Evolutionary conservation across 1,284 basidiomycete genomes (phyloP).

Genomic region (Cutaneotrichosporon dermatis): DNA sequence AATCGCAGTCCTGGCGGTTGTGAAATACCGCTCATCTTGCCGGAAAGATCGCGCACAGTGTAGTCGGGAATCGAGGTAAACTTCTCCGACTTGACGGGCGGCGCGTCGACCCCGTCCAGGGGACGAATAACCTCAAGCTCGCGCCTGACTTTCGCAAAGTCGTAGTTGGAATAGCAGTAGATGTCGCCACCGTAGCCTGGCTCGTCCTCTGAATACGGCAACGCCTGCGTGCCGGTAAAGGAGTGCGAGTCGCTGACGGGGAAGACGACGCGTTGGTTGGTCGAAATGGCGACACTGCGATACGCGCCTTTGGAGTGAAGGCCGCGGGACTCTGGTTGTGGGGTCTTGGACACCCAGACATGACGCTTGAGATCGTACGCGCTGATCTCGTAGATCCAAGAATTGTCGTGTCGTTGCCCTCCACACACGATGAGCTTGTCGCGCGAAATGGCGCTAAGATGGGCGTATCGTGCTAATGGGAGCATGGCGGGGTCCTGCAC

Average conservation of each 20-base stretch:
- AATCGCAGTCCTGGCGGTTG: constrained; percentile 90
- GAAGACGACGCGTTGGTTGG: constrained; percentile 61
- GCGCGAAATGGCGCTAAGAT: constrained; percentile 75
- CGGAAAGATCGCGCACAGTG: constrained; percentile 59
- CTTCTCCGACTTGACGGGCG: constrained; percentile 62
- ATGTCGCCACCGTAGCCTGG: constrained; percentile 45
- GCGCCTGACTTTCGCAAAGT: constrained; percentile 91
- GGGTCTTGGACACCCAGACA: constrained; percentile 67
- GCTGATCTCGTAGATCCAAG: constrained; percentile 81
- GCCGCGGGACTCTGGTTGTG: constrained; percentile 61
- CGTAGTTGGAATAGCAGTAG: constrained; percentile 46
- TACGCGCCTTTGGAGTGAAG: constrained; percentile 84
- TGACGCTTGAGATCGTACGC: constrained; percentile 70
- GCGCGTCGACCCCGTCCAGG: constrained; percentile 52
- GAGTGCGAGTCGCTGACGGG: constrained; percentile 47
- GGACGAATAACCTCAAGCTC: constrained; percentile 83
- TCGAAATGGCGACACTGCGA: constrained; percentile 77
- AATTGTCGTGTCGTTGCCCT: constrained; percentile 68
- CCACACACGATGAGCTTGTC: constrained; percentile 87
- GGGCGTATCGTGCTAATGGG: constrained; percentile 81
- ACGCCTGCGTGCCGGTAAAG: constrained; percentile 11
- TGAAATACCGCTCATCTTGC: constrained; percentile 51
- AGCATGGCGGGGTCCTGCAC: constrained; percentile 48
- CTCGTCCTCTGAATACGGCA: constrained; percentile 33
- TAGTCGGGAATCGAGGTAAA: constrained; percentile 54